Evolutionary conservation across 2,329 filamentous ascomycete species (phyloP), one percentile per base, ranked within the genome.

Genomic region (Chaetomiaceae sp.): DNA sequence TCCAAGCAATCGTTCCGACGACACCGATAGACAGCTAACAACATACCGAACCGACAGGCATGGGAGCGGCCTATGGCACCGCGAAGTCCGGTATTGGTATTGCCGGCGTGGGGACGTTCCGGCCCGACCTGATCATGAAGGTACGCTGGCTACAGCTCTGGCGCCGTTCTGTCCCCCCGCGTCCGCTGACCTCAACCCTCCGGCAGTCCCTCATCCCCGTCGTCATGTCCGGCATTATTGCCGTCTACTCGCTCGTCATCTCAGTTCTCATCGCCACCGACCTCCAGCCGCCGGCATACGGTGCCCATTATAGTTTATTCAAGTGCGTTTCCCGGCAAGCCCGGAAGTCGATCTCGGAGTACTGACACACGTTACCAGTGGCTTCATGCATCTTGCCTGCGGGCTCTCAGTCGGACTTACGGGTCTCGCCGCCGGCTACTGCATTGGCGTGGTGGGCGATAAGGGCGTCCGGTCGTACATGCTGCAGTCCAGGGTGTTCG

Each of bases 191-290:
- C 34, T 19, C 24, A 5, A 6, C 6, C 22, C 22, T 22, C 49
- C 6, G 10, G 27, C 58, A 89, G 86, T 90, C 84, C 47, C 73
- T 91, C 43, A 90, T 91, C 58, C 86, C 87, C 53, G 86, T 93
- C 56, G 84, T 98, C 74, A 98, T 98, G 93, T 95, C 93, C 59
- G 93, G 93, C 80, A 98, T 98, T 65, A 88, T 98, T 62, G 93
- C 93, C 48, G 93, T 98, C 57, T 98, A 98, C 72, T 88, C 90
- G 42, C 86, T 98, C 58, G 93, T 98, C 61, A 90, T 98, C 58
- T 86, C 91, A 15, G 93, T 98, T 62, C 80, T 98, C 58, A 98
- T 98, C 65, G 88, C 89, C 46, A 85, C 88, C 68, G 88, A 95
- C 66, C 81, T 97, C 65, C 78, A 76, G 40, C 86, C 89, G 22